Evolutionary conservation across 257 asterid species (phyloP), one percentile per base, ranked within the genome.

Genomic region (Cinchona pubescens): DNA sequence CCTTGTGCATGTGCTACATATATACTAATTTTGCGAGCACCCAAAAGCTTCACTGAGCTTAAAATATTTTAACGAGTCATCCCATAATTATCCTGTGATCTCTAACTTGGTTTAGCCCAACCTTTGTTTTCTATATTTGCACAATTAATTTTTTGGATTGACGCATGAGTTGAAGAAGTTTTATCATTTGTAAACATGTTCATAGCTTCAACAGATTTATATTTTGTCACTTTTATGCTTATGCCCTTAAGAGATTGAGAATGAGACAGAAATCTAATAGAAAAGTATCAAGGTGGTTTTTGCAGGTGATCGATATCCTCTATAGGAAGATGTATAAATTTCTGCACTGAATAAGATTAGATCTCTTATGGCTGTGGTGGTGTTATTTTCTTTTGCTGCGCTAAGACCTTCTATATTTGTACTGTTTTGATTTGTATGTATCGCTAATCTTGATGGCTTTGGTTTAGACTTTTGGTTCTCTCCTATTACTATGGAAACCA

Each of bases 301-400:
- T 73, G 81, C 81, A 73, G 82, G 75, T 16, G 16, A 68, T 48
- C 13, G 58, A 67, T 30, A n/a, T 73, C 34, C 34, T 62, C 67
- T 27, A 7, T 49, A 42, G 49, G 56, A 67, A 32, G 62, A 80
- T 80, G 81, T 68, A 77, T 77, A 73, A 73, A 76, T 76, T 81
- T n/a, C n/a, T n/a, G n/a, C n/a, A n/a, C n/a, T n/a, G n/a, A n/a
- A n/a, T n/a, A n/a, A n/a, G n/a, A n/a, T n/a, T n/a, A n/a, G n/a
- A n/a, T n/a, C n/a, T n/a, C n/a, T n/a, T n/a, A n/a, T 80, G 74
- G 59, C 40, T 49, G 80, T 48, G 62, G 48, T 63, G 73, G 25
- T 61, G 53, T 77, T 35, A 59, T n/a, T 68, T 34, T 81, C 72
- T 48, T 73, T 68, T 61, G 61, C 75, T 69, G 61, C 56, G 18